Base-by-base conservation (phyloP, 108 stramenopile genomes). In the Bacterosira constricta region DNA sequence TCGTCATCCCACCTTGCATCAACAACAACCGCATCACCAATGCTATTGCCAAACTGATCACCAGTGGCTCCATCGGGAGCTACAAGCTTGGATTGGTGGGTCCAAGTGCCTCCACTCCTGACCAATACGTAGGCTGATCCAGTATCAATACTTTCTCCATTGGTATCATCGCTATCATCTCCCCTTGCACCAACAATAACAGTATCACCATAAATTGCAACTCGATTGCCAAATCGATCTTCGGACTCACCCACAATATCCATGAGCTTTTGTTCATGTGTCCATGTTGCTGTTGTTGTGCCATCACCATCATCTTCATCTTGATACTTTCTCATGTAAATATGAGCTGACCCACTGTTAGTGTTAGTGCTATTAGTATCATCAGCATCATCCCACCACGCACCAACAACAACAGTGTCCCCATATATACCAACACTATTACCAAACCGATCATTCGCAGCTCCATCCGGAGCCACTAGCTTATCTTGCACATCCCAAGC, bases 11-110 rank as follows among this genome's bases (percentile, higher is more conserved):
- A 54, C 26, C 42, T 45, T 35, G 71, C 71, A 26, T 73, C 73
- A 0, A 81, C 74, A 42, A 75, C 67, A 44, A 81, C 4, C 27
- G 66, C 57, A 27, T 75, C 74, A 31, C 29, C 60, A 12, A 75
- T 53, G 38, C 53, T 69, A 13, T 51, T 32, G 32, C 79, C 79
- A 29, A 80, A 80, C 13, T 59, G 56, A 57, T 80, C 79, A 29
- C 67, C 49, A 4, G 65, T 38, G 38, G 56, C 65, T 18, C 46
- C 66, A 47, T 73, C 66, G 23, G 26, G 37, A 32, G 79, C 32
- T 20, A 49, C 32, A 12, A 80, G 17, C 26, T 53, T 73, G 23
- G 60, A 36, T 34, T 57, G 47, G n/a, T 69, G 67, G 17, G 41
- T 45, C 79, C 73, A 80, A 1, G 53, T 65, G 0, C 46, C 46